These are phyloP conservation scores for Tolypocladium inflatum DNA, from an alignment of 2,329 filamentous ascomycete species.

Conservation along the genomic window DNA sequence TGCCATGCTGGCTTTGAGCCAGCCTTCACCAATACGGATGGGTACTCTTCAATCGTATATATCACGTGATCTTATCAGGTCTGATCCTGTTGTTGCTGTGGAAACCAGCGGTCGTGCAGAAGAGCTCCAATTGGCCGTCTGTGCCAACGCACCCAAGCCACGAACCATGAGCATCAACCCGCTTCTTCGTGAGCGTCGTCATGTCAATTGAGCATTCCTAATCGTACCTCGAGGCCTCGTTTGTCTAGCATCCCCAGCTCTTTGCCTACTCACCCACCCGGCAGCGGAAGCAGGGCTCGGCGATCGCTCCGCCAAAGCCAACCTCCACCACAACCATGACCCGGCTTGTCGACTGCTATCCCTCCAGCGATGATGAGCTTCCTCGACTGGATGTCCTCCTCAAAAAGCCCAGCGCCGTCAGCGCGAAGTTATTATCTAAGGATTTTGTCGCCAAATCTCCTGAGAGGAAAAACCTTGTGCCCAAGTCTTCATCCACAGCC, in stretches of 20 bases:
- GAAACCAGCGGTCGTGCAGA: not conserved
- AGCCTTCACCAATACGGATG: too few relatives aligned
- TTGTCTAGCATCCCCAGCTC: not conserved
- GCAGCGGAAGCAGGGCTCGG: not conserved
- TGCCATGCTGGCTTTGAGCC: not conserved
- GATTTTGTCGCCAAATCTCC: slow-evolving; percentile 1
- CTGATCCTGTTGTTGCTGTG: not conserved
- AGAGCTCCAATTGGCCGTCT: not conserved
- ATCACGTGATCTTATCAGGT: not conserved
- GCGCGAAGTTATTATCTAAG: not conserved
- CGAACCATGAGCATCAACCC: not conserved
- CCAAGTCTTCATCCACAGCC: slow-evolving; percentile 13
- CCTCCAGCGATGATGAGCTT: slow-evolving; percentile 31
- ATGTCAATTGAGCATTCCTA: not conserved
- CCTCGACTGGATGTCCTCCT: slow-evolving; percentile 26
- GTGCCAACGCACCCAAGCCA: not conserved
- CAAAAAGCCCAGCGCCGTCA: slow-evolving; percentile 1
- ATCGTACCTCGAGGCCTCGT: not conserved
- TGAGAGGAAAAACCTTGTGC: slow-evolving; percentile 9
- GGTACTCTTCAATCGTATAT: not conserved
- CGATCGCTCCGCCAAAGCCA: not conserved
- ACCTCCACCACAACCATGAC: slow-evolving; percentile 12
- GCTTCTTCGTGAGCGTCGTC: not conserved
- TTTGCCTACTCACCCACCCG: not conserved
- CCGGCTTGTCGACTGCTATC: slow-evolving; percentile 16